Conservation (phyloP, 2,329 filamentous ascomycete genomes). For the Aschersonia sp. region DNA sequence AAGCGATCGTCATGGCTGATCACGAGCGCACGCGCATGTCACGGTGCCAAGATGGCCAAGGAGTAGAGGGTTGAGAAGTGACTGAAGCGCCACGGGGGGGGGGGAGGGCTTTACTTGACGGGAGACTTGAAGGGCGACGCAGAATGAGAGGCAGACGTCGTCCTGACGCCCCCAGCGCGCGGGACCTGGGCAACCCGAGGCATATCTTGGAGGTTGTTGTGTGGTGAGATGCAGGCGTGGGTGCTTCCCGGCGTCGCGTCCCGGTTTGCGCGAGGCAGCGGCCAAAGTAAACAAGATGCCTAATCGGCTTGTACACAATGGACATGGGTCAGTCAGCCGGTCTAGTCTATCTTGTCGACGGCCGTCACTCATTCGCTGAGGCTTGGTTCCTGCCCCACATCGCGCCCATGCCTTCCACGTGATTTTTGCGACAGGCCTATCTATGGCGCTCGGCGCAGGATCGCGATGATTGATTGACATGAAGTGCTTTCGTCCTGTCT, state of each 20-base stretch:
- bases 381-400: no score
- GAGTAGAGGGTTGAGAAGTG: no score
- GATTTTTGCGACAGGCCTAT: no score
- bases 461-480: no score
- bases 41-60: no score
- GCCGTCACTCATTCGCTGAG: no score
- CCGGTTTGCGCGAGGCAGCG: constrained; percentile 2
- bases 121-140: constrained; percentile 43
- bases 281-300: constrained; percentile 8
- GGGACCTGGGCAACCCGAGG: constrained; percentile 42
- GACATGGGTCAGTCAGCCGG: background rate
- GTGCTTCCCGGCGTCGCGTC: constrained; percentile 4
- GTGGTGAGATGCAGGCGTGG: constrained; percentile 2
- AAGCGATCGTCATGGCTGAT: background rate
- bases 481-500: no score
- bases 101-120: constrained; percentile 30
- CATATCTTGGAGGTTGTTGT: constrained; percentile 23
- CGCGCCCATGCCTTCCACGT: no score
- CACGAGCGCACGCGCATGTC: no score
- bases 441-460: no score
- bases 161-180: constrained; percentile 32
- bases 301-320: constrained; percentile 2
- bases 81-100: background rate
- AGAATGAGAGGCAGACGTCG: constrained; percentile 29
- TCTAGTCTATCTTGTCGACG: background rate